These are phyloP conservation scores for Wallemia ichthyophaga DNA, from an alignment of 1,284 basidiomycete species.

Conservation along the genomic window DNA sequence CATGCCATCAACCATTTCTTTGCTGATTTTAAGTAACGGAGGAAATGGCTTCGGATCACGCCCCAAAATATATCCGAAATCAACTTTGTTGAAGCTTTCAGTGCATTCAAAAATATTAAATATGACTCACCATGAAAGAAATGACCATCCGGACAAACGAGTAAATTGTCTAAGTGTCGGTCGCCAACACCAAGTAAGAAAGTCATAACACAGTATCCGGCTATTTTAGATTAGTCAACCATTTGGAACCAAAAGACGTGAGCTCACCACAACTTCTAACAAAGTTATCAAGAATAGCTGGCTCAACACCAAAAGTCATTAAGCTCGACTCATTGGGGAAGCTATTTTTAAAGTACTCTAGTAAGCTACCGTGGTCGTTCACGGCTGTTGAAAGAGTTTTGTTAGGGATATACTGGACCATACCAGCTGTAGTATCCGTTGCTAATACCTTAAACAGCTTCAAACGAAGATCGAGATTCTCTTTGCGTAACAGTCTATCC, in stretches of 20 bases:
- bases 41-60: conserved; percentile 95
- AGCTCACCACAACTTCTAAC: conserved; percentile 77
- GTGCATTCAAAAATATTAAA: neutral
- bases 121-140: conserved; percentile 43
- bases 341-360: conserved; percentile 58
- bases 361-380: conserved; percentile 62
- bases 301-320: conserved; percentile 72
- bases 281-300: conserved; percentile 78
- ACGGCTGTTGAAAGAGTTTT: conserved; percentile 81
- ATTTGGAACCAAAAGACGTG: neutral
- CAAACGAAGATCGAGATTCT: conserved; percentile 77
- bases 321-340: conserved; percentile 75
- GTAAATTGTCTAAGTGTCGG: conserved; percentile 80
- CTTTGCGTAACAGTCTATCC: conserved; percentile 74
- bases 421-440: conserved; percentile 69
- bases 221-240: conserved; percentile 18
- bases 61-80: conserved; percentile 95
- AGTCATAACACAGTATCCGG: conserved; percentile 92
- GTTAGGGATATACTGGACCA: conserved; percentile 86
- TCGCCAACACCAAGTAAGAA: conserved; percentile 92
- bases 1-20: conserved; percentile 99
- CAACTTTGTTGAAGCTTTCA: conserved; percentile 26
- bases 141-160: conserved; percentile 72
- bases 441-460: conserved; percentile 83
- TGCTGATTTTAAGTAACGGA: conserved; percentile 90